Percentiles rank a stretch among this genome's conserved stretches.
Conservation (phyloP, 2,329 filamentous ascomycete genomes). For the Phialophora verrucosa region DNA sequence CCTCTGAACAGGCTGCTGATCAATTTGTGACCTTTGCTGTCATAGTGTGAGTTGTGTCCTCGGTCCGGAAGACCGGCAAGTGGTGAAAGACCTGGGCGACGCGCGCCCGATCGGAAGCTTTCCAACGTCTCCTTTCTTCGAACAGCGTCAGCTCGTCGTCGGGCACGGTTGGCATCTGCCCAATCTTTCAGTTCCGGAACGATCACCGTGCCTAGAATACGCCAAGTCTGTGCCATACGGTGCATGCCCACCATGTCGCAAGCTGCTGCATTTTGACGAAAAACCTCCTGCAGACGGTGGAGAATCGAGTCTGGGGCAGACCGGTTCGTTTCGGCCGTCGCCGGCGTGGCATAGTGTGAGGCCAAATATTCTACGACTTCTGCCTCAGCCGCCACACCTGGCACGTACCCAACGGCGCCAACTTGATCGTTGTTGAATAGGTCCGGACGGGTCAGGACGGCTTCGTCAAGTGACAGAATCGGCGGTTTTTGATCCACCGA, state of each 20-base stretch:
- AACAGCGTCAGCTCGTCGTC: constrained; percentile 42
- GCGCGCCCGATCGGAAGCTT: constrained; percentile 24
- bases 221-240: constrained; percentile 65
- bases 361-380: constrained; percentile 52
- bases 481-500: constrained; percentile 52
- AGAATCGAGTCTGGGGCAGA: constrained; percentile 41
- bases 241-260: constrained; percentile 58
- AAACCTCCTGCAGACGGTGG: constrained; percentile 48
- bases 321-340: constrained; percentile 41
- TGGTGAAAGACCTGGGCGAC: constrained; percentile 24
- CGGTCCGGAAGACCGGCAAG: constrained; percentile 29
- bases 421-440: constrained; percentile 49
- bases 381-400: constrained; percentile 53
- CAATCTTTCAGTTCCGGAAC: constrained; percentile 55
- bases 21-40: constrained; percentile 45
- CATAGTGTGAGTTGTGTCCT: constrained; percentile 24
- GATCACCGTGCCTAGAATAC: constrained; percentile 59
- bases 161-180: constrained; percentile 44
- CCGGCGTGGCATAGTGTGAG: constrained; percentile 49
- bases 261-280: constrained; percentile 61
- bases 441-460: constrained; percentile 47
- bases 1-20: constrained; percentile 53
- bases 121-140: constrained; percentile 28
- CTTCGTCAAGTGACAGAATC: constrained; percentile 59
- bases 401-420: constrained; percentile 57